Percentiles rank a stretch among this genome's conserved stretches.
Conservation (phyloP, 1,139 yeast species). For the Yarrowia galli region DNA sequence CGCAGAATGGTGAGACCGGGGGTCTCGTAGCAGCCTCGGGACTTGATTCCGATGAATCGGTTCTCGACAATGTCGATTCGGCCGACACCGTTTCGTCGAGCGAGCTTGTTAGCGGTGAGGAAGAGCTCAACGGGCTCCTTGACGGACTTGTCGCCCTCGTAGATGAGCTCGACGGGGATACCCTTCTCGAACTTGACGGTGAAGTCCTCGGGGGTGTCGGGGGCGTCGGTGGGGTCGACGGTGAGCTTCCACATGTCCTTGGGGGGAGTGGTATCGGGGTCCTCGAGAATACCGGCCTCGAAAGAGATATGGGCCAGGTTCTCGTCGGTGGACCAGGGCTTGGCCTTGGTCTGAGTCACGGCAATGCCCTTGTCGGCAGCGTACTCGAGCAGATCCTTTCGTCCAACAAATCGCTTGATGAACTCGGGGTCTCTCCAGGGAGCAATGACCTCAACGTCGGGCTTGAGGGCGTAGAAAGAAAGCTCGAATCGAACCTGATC, state of each 20-base stretch:
- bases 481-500: constrained; percentile 98
- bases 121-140: constrained; percentile 92
- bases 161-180: constrained; percentile 79
- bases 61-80: constrained; percentile 98
- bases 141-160: constrained; percentile 67
- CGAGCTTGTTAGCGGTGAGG: constrained; percentile 90
- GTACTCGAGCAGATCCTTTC: constrained; percentile 92
- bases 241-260: constrained; percentile 99
- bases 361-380: constrained; percentile 92
- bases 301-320: constrained; percentile 98
- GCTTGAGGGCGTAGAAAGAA: constrained; percentile 95
- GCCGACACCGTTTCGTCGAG: constrained; percentile 99
- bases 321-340: constrained; percentile 99
- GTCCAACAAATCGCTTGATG: constrained; percentile 95
- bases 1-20: constrained; percentile 97
- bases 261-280: constrained; percentile 98
- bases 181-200: constrained; percentile 85
- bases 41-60: constrained; percentile 97
- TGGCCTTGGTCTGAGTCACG: constrained; percentile 95
- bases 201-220: constrained; percentile 89
- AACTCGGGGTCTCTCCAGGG: constrained; percentile 99
- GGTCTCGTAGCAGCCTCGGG: constrained; percentile 99
- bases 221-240: constrained; percentile 94
- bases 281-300: constrained; percentile 98
- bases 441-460: constrained; percentile 94